These are phyloP conservation scores for Beta vulgaris DNA, from an alignment of 148 eudicot species.

Conservation along the genomic window DNA sequence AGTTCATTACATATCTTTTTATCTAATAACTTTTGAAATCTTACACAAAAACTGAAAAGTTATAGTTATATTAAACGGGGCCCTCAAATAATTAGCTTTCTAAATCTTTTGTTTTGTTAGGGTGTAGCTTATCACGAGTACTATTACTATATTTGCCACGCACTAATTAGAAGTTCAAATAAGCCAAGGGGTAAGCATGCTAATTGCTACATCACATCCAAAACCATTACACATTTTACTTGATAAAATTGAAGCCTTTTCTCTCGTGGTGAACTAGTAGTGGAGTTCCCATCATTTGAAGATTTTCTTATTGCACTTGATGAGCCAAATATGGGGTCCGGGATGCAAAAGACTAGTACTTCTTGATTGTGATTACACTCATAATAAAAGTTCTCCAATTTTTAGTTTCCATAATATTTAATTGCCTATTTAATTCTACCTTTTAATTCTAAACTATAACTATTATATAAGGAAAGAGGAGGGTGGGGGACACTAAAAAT, in stretches of 20 bases:
- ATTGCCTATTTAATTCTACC: too few species aligned
- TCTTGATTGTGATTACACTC: not conserved
- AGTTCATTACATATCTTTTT: too few species aligned
- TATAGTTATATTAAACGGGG: too few species aligned
- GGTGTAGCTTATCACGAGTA: not conserved
- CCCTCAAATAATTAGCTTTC: too few species aligned
- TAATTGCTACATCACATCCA: not conserved
- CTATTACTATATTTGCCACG: not conserved
- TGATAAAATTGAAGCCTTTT: not conserved
- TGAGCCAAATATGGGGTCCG: not conserved
- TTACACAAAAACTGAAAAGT: too few species aligned
- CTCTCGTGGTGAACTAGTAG: not conserved
- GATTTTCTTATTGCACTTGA: not conserved
- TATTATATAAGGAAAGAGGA: too few species aligned
- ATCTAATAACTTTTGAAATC: too few species aligned
- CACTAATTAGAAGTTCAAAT: not conserved
- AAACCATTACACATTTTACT: not conserved
- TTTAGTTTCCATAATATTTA: too few species aligned
- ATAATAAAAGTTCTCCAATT: not conserved
- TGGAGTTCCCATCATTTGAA: not conserved
- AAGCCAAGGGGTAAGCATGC: not conserved
- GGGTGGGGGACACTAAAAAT: too few species aligned
- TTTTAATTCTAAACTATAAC: too few species aligned
- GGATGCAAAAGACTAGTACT: not conserved
- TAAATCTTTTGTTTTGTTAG: too few species aligned